Percentiles rank a stretch among this genome's conserved stretches.
phyloP scores from a whole-genome alignment of 176 grass and related monocot species.

The Microstegium vimineum region DNA sequence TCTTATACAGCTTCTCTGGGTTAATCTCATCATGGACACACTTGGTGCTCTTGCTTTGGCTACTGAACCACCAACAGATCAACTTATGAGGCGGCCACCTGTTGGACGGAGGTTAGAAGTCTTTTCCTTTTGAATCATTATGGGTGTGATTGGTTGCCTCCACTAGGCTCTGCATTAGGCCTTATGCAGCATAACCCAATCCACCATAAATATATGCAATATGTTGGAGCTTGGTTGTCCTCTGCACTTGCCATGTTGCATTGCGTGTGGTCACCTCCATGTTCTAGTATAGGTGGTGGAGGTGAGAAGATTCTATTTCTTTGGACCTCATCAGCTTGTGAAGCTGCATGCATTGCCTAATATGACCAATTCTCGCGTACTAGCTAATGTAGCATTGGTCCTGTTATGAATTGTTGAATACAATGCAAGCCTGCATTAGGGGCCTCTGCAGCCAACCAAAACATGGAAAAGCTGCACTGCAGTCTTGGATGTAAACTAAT shows the following conservation, averaged over 20 bases:
- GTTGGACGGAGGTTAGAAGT: slow-evolving; percentile 70
- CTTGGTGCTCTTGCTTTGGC: slow-evolving; percentile 98
- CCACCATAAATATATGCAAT: not conserved
- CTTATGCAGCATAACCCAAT: not conserved
- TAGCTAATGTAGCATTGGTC: not conserved
- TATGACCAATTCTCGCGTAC: not conserved
- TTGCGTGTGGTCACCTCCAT: not conserved
- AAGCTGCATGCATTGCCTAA: not conserved
- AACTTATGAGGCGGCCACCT: slow-evolving; percentile 68
- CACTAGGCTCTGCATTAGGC: not conserved
- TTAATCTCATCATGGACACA: slow-evolving; percentile 99
- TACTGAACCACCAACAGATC: slow-evolving; percentile 88
- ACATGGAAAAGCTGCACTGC: too few species aligned
- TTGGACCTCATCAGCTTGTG: not conserved
- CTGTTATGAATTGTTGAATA: too few species aligned
- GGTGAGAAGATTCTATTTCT: not conserved
- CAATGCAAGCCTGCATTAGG: too few species aligned
- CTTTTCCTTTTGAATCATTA: slow-evolving; percentile 17
- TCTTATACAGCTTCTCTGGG: slow-evolving; percentile 83
- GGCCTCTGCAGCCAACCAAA: not conserved
- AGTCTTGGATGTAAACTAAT: too few species aligned
- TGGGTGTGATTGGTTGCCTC: not conserved
- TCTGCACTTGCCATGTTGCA: not conserved
- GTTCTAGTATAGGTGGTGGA: not conserved
- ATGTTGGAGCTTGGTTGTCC: not conserved